Base-by-base conservation (phyloP, 1,139 yeast species). In the Yamadazyma epiphylla region DNA sequence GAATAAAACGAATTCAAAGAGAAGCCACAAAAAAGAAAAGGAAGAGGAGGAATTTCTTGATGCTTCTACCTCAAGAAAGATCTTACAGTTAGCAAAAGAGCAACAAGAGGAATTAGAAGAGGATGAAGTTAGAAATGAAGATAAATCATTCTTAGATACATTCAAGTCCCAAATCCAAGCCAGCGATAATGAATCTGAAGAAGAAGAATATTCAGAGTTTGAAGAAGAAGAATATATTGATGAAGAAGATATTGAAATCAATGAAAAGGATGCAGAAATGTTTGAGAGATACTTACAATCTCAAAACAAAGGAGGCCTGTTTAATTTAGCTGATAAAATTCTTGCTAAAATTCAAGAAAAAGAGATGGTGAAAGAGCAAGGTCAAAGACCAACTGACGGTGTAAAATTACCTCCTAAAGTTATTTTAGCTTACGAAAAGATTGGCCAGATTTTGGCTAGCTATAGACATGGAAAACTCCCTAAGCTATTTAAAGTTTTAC, bases 401-500 rank as follows among this genome's bases (percentile, higher is more conserved):
- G 96, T 91, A 4, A 73, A 81, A 48, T 69, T 91, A 33, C 98
- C 99, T 9, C 95, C 96, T 32, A 89, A 91, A 55, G 97, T 91
- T 31, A 88, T 94, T 47, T 88, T 83, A 39, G 97, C 96, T 1
- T 91, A 89, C 55, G 82, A 87, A 32, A 86, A 87, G 51, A 91
- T 91, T 30, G 98, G 97, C 7, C 80, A 79, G 45, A 80, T 91
- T 30, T 66, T 91, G 37, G 74, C 91, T 11, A 78, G 94, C n/a
- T 94, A 94, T 75, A 82, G 89, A 24, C 95, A 94, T 49, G 99
- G 98, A 30, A 89, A 88, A 59, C 70, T 91, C 35, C 98, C 98
- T 13, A 89, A 91, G 51, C 74, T 94, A 23, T 91, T 91, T 69
- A 91, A 91, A 55, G 95, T 91, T 36, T 75, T 94, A 37, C 99